phyloP scores from a whole-genome alignment of 1,284 basidiomycete genomes.

The Phellopilus nigrolimitatus region DNA sequence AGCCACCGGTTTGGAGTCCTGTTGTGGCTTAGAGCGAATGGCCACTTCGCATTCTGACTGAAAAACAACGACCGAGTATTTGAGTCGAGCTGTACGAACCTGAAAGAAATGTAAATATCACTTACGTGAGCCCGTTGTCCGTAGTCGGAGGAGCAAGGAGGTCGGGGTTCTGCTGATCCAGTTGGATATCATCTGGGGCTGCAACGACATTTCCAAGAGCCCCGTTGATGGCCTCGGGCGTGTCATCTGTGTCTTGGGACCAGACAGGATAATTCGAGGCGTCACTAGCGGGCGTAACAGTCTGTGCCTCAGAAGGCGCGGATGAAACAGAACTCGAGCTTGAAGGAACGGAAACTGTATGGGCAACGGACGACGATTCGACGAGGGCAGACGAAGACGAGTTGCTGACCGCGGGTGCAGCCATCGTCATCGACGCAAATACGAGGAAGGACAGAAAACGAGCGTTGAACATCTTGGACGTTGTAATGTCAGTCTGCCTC shows the following conservation, averaged over 20 bases:
- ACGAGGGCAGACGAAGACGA: background rate
- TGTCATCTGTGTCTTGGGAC: constrained; percentile 28
- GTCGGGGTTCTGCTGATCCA: constrained; percentile 46
- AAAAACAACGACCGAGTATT: constrained; percentile 29
- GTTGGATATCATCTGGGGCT: constrained; percentile 50
- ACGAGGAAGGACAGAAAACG: background rate
- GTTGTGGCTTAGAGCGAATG: constrained; percentile 51
- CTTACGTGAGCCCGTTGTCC: constrained; percentile 39
- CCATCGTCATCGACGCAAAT: background rate
- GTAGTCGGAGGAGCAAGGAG: constrained; percentile 48
- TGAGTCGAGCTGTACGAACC: too few relatives aligned
- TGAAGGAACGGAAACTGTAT: background rate
- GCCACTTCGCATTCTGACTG: constrained; percentile 52
- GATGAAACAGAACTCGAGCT: background rate
- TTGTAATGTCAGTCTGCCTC: too few relatives aligned
- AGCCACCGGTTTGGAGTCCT: constrained; percentile 51
- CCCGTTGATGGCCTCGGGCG: constrained; percentile 35
- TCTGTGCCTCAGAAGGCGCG: constrained; percentile 24
- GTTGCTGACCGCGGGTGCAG: constrained; percentile 7
- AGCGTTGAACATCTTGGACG: constrained; percentile 4
- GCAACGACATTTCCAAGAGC: constrained; percentile 46
- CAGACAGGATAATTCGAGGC: constrained; percentile 47
- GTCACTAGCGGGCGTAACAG: constrained; percentile 43
- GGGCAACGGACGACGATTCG: background rate
- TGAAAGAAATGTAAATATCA: background rate